Evolutionary conservation across 306 rosid species (phyloP).

Genomic region (Lathyrus oleraceus): DNA sequence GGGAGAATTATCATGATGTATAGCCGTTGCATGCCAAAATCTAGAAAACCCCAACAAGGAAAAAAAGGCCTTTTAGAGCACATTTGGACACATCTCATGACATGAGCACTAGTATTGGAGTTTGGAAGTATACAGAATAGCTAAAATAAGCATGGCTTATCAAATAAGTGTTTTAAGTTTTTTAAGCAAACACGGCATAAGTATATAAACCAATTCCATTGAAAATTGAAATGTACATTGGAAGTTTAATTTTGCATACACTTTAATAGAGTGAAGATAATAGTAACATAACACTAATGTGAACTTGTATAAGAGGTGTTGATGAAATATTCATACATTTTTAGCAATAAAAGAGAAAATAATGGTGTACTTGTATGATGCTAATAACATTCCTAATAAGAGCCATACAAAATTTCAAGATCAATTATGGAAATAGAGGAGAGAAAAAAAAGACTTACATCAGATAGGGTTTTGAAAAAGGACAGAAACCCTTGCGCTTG

Average conservation of each 20-base stretch:
- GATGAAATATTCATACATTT: background rate
- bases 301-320: background rate
- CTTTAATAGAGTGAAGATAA: background rate
- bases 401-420: constrained; percentile 11
- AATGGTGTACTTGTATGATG: background rate
- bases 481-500: constrained; percentile 97
- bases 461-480: constrained; percentile 82
- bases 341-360: background rate
- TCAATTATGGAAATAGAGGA: background rate
- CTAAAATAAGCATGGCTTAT: background rate
- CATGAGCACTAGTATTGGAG: background rate
- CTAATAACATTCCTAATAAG: constrained; percentile 6
- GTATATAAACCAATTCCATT: background rate
- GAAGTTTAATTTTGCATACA: background rate
- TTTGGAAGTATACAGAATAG: too few species aligned
- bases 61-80: background rate
- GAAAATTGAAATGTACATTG: background rate
- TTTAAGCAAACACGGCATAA: background rate
- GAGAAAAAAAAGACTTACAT: constrained; percentile 50
- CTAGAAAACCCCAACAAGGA: background rate
- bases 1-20: background rate
- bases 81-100: background rate
- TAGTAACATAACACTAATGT: background rate
- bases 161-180: background rate
- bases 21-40: constrained; percentile 1